Evolutionary conservation across 805 yeast species (phyloP), one percentile per base, ranked within the genome.

Genomic region (Candida bentonensis): DNA sequence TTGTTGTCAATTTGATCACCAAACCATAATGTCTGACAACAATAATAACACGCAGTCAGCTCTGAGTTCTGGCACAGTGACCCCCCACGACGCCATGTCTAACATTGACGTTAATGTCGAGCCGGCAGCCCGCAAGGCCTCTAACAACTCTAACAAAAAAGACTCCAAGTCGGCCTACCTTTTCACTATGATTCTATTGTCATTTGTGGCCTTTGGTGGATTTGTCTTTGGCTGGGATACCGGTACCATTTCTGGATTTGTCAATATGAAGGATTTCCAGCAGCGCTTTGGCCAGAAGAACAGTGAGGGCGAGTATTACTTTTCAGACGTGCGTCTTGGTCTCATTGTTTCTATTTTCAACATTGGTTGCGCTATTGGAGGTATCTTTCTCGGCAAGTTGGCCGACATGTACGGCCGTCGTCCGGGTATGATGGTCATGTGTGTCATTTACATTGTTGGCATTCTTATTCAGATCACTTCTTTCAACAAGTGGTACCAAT

Each of bases 331-430:
- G 21, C 65, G 81, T 62, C 62, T 68, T 15, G 82, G 82, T 51
- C 58, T 82, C 36, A 74, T 80, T 41, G 80, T 82, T n/a, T 80
- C 85, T n/a, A 76, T 79, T 45, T 67, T 81, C 45, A 78, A 85
- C 15, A 69, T 78, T 45, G 88, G 88, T 50, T 80, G 86, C 15
- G 77, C 78, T 53, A 63, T 69, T 49, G 89, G 88, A 48, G 79
- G 86, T 25, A 62, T 80, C 40, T 52, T 67, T 45, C 78, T 78
- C 28, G 78, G 82, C 33, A 79, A 76, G 49, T 58, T 74, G 30
- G 63, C 73, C 45, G 83, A 78, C 49, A 62, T 53, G 26, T 50
- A 65, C 40, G 83, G 85, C 39, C 73, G 84, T 62, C 54, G 54
- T 34, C 50, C 50, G 13, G 57, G 52, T 46, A 51, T 53, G 34